These are phyloP conservation scores for Plectranthus barbatus DNA, from an alignment of 257 asterid genomes.

Conservation along the genomic window DNA sequence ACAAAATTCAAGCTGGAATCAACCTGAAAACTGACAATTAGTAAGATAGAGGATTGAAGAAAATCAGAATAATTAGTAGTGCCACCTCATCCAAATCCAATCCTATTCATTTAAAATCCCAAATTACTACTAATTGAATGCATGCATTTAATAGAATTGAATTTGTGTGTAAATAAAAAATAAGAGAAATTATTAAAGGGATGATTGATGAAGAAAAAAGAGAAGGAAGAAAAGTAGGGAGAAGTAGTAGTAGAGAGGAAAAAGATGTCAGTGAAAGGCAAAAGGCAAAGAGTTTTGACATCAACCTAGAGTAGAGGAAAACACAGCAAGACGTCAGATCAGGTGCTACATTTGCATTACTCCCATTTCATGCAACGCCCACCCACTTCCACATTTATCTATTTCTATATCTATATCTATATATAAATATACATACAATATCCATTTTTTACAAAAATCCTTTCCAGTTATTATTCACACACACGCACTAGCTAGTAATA, in stretches of 20 bases:
- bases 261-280: constrained; percentile 9
- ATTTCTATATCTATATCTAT: no score
- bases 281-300: constrained; percentile 1
- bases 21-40: background rate
- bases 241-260: background rate
- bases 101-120: background rate
- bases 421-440: no score
- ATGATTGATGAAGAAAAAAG: no score
- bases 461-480: no score
- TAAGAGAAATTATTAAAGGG: no score
- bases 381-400: no score
- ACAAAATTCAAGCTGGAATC: background rate
- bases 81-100: background rate
- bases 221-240: background rate
- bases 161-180: no score
- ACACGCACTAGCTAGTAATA: no score
- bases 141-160: no score
- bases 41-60: background rate
- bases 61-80: background rate
- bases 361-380: no score
- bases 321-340: constrained; percentile 11
- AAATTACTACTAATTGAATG: no score
- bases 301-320: constrained; percentile 8
- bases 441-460: no score
- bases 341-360: background rate